A percentile compares a stretch with the other conserved stretches of the same genome.
Evolutionary conservation across 2,329 filamentous ascomycete genomes (phyloP).

Genomic region (Aaosphaeria pasadenensis): DNA sequence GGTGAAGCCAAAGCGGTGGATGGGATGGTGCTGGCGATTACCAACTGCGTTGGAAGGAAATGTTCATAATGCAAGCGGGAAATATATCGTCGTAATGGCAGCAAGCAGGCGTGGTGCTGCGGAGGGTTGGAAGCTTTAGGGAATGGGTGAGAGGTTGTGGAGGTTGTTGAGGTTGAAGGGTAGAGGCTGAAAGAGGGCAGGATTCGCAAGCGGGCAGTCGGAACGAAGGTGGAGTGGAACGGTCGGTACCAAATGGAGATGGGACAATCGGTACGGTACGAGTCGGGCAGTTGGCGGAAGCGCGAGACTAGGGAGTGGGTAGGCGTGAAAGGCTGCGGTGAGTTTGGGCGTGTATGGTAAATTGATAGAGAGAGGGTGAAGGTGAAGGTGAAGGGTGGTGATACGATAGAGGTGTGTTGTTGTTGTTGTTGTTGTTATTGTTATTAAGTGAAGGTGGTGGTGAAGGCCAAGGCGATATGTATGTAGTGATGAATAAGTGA

Average conservation of each 20-base stretch:
- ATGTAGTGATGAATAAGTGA: no score
- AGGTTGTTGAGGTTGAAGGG: neutral
- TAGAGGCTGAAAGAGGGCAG: no score
- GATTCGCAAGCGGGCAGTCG: neutral
- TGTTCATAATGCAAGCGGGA: conserved; percentile 7
- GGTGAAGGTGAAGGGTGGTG: neutral
- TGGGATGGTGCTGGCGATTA: conserved; percentile 8
- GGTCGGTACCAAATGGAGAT: neutral
- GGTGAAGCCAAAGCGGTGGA: neutral
- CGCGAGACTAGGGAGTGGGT: neutral
- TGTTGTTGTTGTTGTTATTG: no score
- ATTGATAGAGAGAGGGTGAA: neutral
- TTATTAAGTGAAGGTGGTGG: no score
- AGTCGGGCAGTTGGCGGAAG: no score
- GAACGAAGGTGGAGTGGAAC: neutral
- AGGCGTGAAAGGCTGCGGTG: neutral
- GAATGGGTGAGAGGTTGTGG: neutral
- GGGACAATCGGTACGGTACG: no score
- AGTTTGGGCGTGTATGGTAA: neutral
- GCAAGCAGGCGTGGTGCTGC: conserved; percentile 4
- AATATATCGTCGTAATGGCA: conserved; percentile 5
- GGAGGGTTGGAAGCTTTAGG: neutral
- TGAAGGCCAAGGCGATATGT: no score
- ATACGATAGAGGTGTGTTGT: no score
- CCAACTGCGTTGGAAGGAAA: conserved; percentile 12